These are phyloP conservation scores for Tetrapisispora namnaoensis DNA, from an alignment of 805 yeast genomes.

Conservation along the genomic window DNA sequence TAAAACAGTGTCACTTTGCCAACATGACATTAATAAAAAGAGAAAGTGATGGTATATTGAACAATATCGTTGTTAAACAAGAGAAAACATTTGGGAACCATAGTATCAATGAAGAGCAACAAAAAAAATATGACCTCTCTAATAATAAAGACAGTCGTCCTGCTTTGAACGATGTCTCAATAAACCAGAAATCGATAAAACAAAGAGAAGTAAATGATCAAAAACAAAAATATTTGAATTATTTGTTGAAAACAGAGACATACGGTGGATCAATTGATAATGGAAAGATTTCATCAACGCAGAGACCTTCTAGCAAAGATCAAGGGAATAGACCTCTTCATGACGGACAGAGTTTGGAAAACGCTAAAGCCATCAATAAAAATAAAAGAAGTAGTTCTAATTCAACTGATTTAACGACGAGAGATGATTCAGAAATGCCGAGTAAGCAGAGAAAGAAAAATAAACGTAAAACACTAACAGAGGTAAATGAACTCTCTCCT, in stretches of 20 bases:
- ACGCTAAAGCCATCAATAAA: neutral
- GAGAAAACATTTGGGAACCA: neutral
- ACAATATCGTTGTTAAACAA: neutral
- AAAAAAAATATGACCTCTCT: neutral
- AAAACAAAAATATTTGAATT: constrained; percentile 8
- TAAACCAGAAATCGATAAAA: constrained; percentile 5
- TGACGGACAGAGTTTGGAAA: neutral
- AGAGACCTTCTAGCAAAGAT: neutral
- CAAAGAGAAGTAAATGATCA: constrained; percentile 4
- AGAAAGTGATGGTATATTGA: neutral
- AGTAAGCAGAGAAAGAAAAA: neutral
- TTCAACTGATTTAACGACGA: neutral
- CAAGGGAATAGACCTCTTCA: neutral
- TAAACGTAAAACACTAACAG: neutral
- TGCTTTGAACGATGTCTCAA: constrained; percentile 12
- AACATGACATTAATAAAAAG: constrained; percentile 1
- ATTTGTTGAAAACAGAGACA: constrained; percentile 1
- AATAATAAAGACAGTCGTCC: constrained; percentile 13
- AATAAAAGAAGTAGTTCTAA: neutral
- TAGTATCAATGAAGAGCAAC: neutral
- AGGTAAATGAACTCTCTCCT: neutral
- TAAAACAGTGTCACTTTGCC: too few species aligned
- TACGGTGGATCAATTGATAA: neutral
- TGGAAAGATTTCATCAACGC: neutral
- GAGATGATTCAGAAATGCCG: neutral